Percentiles rank a stretch among this genome's conserved stretches.
phyloP scores from a whole-genome alignment of 345 rosid species.

The Citrus hindsii region DNA sequence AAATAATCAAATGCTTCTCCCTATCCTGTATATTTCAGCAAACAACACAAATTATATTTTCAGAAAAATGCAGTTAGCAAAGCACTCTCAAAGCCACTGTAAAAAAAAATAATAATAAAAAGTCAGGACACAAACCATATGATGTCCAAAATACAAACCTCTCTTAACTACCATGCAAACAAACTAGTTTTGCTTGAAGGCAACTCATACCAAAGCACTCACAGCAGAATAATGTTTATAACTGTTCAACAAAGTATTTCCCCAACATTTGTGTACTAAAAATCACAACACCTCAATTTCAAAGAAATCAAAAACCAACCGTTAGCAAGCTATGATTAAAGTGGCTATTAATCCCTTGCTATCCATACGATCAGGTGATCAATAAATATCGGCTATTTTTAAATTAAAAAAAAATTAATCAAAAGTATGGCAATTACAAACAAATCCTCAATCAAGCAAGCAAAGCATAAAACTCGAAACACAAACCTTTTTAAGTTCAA shows the following conservation, averaged over 20 bases:
- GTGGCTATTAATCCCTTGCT: background rate
- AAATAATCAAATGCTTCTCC: background rate
- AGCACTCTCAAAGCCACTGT: background rate
- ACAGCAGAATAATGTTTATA: no score
- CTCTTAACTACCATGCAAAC: background rate
- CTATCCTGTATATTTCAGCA: background rate
- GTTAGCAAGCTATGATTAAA: background rate
- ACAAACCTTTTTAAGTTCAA: slow-evolving; percentile 27
- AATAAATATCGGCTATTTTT: no score
- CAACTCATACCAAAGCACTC: background rate
- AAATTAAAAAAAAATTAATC: background rate
- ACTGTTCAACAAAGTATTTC: background rate
- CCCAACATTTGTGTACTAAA: background rate
- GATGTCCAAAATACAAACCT: background rate
- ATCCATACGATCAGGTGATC: no score
- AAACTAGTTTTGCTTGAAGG: background rate
- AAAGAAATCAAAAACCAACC: background rate
- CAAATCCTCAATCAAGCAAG: background rate
- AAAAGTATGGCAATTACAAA: no score
- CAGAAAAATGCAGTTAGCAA: background rate
- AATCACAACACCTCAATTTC: background rate
- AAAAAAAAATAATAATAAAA: background rate
- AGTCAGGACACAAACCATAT: background rate
- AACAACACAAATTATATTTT: background rate
- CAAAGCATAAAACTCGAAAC: background rate